Evolutionary conservation across 108 stramenopile species (phyloP).

Genomic region (Pseudonitzschia pungens): DNA sequence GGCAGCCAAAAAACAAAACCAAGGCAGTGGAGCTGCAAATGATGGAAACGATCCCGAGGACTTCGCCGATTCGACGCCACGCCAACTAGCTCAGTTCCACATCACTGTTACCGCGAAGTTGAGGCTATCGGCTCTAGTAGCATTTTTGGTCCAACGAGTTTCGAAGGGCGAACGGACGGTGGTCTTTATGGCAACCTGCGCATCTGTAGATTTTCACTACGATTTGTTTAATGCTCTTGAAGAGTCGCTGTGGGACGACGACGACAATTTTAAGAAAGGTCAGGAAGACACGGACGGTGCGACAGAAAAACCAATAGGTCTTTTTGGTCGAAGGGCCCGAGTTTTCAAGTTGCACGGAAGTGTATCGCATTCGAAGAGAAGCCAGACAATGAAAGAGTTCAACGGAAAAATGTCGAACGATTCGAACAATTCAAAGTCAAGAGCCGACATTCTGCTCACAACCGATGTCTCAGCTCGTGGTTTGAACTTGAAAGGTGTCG

Average conservation of each 20-base stretch:
- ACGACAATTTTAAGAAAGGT: constrained; percentile 1
- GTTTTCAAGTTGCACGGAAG: constrained; percentile 85
- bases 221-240: constrained; percentile 58
- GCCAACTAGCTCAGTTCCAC: constrained; percentile 87
- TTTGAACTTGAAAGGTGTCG: constrained; percentile 78
- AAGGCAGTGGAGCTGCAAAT: neutral
- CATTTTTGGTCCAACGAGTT: constrained; percentile 79
- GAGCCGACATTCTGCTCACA: constrained; percentile 68
- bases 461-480: constrained; percentile 96
- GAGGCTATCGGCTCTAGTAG: constrained; percentile 80
- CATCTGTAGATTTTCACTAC: constrained; percentile 92
- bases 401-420: constrained; percentile 1
- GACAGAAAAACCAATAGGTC: constrained; percentile 25
- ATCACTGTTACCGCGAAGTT: constrained; percentile 90
- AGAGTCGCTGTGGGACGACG: constrained; percentile 45
- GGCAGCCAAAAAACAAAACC: neutral
- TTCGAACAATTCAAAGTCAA: constrained; percentile 11
- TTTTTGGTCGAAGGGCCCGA: constrained; percentile 58
- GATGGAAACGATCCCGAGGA: constrained; percentile 31
- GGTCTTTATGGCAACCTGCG: constrained; percentile 94
- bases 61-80: constrained; percentile 73
- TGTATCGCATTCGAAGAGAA: constrained; percentile 75
- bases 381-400: constrained; percentile 62
- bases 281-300: constrained; percentile 6
- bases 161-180: constrained; percentile 74